Base-by-base conservation (phyloP, 1,284 basidiomycete genomes). In the Puccinia hordei region DNA sequence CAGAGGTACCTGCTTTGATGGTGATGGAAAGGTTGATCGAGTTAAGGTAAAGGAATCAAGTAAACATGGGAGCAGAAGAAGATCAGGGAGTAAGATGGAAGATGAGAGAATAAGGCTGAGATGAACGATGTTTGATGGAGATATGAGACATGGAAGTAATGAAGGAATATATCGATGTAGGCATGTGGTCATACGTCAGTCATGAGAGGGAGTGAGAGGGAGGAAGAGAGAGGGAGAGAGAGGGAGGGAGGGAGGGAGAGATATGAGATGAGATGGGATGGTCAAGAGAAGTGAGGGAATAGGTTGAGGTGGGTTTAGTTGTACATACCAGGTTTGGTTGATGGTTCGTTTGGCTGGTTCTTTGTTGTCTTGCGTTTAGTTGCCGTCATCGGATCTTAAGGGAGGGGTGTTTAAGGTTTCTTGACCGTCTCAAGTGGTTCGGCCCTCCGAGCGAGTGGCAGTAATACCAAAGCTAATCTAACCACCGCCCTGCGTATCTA, bases 371-470 rank as follows among this genome's bases (percentile, higher is more conserved):
- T 73, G 19, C 71, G 71, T 33, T 73, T 73, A 1, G 71, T 73
- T 0, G 71, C 71, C 33, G 71, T 73, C 71, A 73, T 73, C 53
- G 68, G 51, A 63, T 51, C 15, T 19, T 38, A 35, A 4, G 35
- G 38, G 17, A 13, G 0, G 86, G 41, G 38, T 22, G 38, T 66
- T 46, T 24, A 27, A 53, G 24, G 46, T 17, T 27, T 46, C 12
- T 13, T 41, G 30, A 35, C 30, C 61, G 61, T 76, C 73, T n/a
- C n/a, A n/a, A n/a, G n/a, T n/a, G n/a, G n/a, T n/a, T n/a, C n/a
- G n/a, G n/a, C n/a, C n/a, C n/a, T n/a, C n/a, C n/a, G n/a, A n/a
- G n/a, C n/a, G n/a, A n/a, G n/a, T n/a, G n/a, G n/a, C n/a, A n/a
- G n/a, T n/a, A n/a, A n/a, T n/a, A n/a, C n/a, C n/a, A n/a, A n/a